Conservation (phyloP, 106 monocot species). For the Dendrobium nobile region DNA sequence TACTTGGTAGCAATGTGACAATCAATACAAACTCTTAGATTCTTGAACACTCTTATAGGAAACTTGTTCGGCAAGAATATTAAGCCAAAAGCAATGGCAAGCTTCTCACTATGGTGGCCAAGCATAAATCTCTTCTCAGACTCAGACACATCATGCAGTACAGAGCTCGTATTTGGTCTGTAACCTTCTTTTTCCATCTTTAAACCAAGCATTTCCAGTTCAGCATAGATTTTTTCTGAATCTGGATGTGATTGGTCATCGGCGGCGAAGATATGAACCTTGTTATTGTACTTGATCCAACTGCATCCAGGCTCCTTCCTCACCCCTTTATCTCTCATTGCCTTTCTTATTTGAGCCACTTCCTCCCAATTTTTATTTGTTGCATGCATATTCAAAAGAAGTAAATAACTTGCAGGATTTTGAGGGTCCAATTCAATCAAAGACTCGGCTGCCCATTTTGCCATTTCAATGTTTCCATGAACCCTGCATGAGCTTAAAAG, state of each 20-base stretch:
- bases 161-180: constrained; percentile 43
- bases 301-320: constrained; percentile 81
- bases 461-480: constrained; percentile 61
- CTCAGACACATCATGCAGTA: constrained; percentile 57
- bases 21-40: constrained; percentile 70
- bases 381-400: constrained; percentile 67
- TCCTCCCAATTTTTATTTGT: constrained; percentile 51
- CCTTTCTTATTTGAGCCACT: constrained; percentile 44
- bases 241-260: constrained; percentile 59
- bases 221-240: constrained; percentile 49
- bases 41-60: constrained; percentile 67
- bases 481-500: constrained; percentile 69
- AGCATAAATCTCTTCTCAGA: constrained; percentile 60
- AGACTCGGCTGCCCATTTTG: constrained; percentile 76
- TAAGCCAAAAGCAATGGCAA: constrained; percentile 79
- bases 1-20: constrained; percentile 67
- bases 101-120: constrained; percentile 74
- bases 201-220: constrained; percentile 30
- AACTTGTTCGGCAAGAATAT: constrained; percentile 44
- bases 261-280: constrained; percentile 63
- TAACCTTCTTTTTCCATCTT: constrained; percentile 59
- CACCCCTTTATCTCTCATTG: constrained; percentile 57
- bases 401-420: constrained; percentile 69
- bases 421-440: constrained; percentile 53
- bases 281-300: constrained; percentile 79